Base-by-base conservation (phyloP, 306 rosid species). In the Fragaria nilgerrensis region DNA sequence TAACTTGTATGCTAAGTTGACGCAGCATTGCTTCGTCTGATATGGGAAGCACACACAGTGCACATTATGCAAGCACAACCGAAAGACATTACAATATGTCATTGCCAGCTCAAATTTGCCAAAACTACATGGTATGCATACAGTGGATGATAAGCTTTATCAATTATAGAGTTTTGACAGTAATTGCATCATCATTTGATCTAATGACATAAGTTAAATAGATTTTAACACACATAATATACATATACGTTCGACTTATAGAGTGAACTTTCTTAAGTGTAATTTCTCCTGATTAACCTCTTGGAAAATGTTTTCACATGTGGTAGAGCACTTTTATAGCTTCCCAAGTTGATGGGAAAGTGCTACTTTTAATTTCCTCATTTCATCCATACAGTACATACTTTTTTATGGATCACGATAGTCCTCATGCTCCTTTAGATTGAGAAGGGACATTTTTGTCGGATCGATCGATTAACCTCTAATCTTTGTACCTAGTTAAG, bases 1-100 rank as follows among this genome's bases (percentile, higher is more conserved):
- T 72, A 22, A 13, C 63, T 14, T 75, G 13, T 41, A 68, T 78
- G 88, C 88, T n/a, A 52, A 64, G 85, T 81, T 84, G 85, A 81
- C 79, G 68, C 80, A 66, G 77, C 83, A 70, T 45, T 20, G 36
- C 66, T 58, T 78, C 70, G 74, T 80, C 82, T 50, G 73, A 74
- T 53, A 61, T 67, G 48, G 47, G 23, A 17, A 53, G 17, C 59
- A 25, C 12, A 41, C 68, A 58, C 56, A 23, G 56, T 73, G 68
- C 77, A 41, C 59, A 61, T 75, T 19, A 19, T 61, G 44, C 59
- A 43, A 61, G 27, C 70, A 61, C 17, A 75, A 27, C 45, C 32
- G 41, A 41, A 59, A 74, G 20, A 36, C 63, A 17, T 14, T 59
- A 43, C 27, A 61, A 36, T 39, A 73, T 34, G 64, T 50, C 67